Base-by-base conservation (phyloP, 768 basidiomycete species). In the Brasilioporus rufonigricans region DNA sequence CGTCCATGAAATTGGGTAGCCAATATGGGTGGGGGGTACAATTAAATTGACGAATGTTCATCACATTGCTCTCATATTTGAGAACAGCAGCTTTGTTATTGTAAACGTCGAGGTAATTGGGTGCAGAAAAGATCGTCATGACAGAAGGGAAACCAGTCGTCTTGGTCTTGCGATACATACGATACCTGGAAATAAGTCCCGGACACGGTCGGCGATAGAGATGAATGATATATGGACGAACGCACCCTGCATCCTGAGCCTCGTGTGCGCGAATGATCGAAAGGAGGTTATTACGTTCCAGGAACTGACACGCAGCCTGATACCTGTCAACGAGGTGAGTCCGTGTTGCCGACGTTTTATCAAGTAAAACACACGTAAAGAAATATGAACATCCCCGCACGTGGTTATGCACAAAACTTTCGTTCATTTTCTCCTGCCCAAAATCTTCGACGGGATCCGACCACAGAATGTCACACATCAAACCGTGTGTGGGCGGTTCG, bases 1-100 rank as follows among this genome's bases (percentile, higher is more conserved):
- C 95, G 64, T 98, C 96, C 95, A 98, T 98, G 66, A 99, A 99
- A 72, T 99, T 99, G 5, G 97, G 97, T 50, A 99, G 76, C 96
- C 96, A 98, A 70, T 98, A 98, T 9, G 88, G 88, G 64, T 97
- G 95, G 13, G 95, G 94, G 2, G 89, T 91, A 71, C 91, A 93
- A 73, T 98, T 97, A 77, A 97, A 98, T 68, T 98, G 96, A 43
- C 94, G 84, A 64, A 98, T 98, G 72, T 97, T 98, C 86, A 98
- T 91, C 51, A 96, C 94, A 67, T 99, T 99, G 71, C 91, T 93
- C 75, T 98, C 97, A 67, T 98, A 98, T 75, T 98, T 98, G 67
- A 99, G 83, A 21, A 99, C 95, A 0, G 97, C 97, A 2, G 95
- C 97, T 74, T 98, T 98, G 77, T 99, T 99, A 74, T 96, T 93